Base-by-base conservation (phyloP, 2,329 filamentous ascomycete genomes). In the Pyrenochaeta sp. region DNA sequence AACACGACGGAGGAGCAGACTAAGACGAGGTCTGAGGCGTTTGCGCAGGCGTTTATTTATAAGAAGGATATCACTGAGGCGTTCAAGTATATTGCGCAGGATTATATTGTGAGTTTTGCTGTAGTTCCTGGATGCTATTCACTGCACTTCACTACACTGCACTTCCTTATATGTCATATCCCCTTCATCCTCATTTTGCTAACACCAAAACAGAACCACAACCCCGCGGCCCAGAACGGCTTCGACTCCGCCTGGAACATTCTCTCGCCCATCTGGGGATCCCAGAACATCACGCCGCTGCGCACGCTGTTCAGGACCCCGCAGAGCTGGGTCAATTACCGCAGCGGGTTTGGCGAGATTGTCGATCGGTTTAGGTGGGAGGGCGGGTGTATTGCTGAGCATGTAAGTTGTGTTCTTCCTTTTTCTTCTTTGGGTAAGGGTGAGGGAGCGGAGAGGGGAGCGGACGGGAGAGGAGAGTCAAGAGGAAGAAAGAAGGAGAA, bases 281-380 rank as follows among this genome's bases (percentile, higher is more conserved):
- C 31, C 5, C 53, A 60, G 38, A 48, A 46, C 3, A 60, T 68
- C 23, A 62, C 52, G 11, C 57, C 58, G 9, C 10, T 65, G 6
- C 40, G 58, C 6, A 63, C 55, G 3, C 42, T 49, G 7, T 65
- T 62, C 46, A 53, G 55, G 34, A 15, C 27, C 9, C 46, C 49
- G 1, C 54, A 59, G 36, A 53, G 63, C 17, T 67, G 63, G 61
- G 31, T 68, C 42, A 60, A 66, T 13, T 67, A 68, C 20, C 31
- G 41, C 10, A 52, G 29, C 2, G 27, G 39, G 6, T 64, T 63
- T 51, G 61, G 61, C 3, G 48, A 51, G 22, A 39, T 66, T 6
- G 57, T 68, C 10, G 65, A 66, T 50, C 48, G 63, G 13, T 68
- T 53, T 47, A 36, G 64, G 8, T 67, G 63, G 64, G 64, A 65